Evolutionary conservation across 2,329 filamentous ascomycete genomes (phyloP), one percentile per base, ranked within the genome.

Genomic region (Cladosporium velox): DNA sequence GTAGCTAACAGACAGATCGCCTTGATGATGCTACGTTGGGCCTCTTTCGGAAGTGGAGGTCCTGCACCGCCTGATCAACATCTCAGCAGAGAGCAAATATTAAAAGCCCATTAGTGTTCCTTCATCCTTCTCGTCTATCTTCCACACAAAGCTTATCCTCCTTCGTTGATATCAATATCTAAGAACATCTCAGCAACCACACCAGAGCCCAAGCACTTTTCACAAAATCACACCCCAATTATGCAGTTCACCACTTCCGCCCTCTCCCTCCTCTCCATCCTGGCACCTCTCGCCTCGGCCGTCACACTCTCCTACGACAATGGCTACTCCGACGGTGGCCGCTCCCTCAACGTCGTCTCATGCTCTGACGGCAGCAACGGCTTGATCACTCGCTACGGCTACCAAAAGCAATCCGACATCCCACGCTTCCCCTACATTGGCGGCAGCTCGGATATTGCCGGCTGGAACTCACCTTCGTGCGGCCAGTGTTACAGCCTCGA

Each of bases 281-380:
- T 44, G 28, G 47, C 57, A 26, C 59, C 49, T 51, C 34, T 64
- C 34, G 67, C 67, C 52, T 49, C 49, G 28, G 70, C 72, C 4
- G 65, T 64, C 71, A 72, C 81, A 72, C 74, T 83, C 68, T 89
- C 88, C 70, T 94, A 89, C 78, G 91, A 93, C 79, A 79, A 80
- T 24, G 87, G 84, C 74, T 95, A 91, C 80, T 91, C 93, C 74
- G 80, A 89, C 69, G 76, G 76, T 55, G 70, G 70, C 67, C 84
- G 87, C 66, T 81, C 85, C 54, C 76, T 93, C 64, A 82, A 78
- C 38, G 76, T 74, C 5, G 83, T 92, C 54, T 76, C 88, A 68
- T 92, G 90, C 85, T 90, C 87, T 35, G 87, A 91, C 74, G 90
- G 90, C 64, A 57, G 68, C 68, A 89, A 91, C 78, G 90, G 90